Base-by-base conservation (phyloP, 2,329 filamentous ascomycete genomes). In the Thermochaetoides dissita region DNA sequence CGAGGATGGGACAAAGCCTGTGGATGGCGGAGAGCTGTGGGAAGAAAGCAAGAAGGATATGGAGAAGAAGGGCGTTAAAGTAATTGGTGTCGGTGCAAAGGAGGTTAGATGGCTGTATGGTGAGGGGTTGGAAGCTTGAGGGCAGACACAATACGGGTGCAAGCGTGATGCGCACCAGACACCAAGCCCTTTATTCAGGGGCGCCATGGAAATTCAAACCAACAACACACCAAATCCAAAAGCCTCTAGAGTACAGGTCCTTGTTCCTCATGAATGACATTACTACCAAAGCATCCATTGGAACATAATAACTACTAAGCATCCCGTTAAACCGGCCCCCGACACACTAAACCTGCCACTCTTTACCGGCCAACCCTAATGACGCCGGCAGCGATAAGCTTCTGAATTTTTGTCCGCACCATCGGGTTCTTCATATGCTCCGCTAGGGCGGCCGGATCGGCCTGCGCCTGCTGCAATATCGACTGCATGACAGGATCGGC, bases 401-500 rank as follows among this genome's bases (percentile, higher is more conserved):
- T 95, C 71, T 95, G 86, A 50, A 98, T 83, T 74, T 95, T 94
- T 55, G 75, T 75, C 46, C 79, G 74, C 53, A 98, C 84, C 45
- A 71, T 74, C 0, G 86, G 76, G 68, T 96, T 98, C 69, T 80
- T 84, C 84, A 98, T 94, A 65, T 98, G 93, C 63, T 98, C 89
- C 60, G 93, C 82, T 49, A 98, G 75, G 37, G 91, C 91, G 38
- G 82, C 82, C 11, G 91, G 91, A 57, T 98, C 84, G 42, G 77
- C 79, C 71, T 96, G 94, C 37, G 91, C 91, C 67, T 98, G 91
- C 62, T 96, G 88, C 43, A 96, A 76, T 52, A 95, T 95, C 51
- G 82, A 83, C 67, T 98, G 87, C 89, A 98, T 96, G 58, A 98
- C 81, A 10, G 91, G 91, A 58, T 98, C 91, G 62, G 88, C 81